Base-by-base conservation (phyloP, 2,329 filamentous ascomycete species). In the Ceratocystis colombiana region DNA sequence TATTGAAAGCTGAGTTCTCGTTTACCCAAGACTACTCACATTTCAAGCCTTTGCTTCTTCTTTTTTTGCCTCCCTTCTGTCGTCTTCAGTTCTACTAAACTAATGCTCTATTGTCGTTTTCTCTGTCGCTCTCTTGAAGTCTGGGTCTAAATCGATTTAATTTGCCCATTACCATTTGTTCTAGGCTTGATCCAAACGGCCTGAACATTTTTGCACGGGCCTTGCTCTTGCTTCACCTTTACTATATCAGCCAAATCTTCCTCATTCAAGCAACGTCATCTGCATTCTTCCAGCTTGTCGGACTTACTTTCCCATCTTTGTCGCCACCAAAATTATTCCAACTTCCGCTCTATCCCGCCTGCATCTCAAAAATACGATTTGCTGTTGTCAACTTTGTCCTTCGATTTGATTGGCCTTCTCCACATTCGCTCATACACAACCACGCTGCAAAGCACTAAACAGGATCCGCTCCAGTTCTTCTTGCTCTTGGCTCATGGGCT, bases 151-250 rank as follows among this genome's bases (percentile, higher is more conserved):
- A 2, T 41, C 37, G 10, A 15, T 41, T 41, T 41, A n/a, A 7
- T n/a, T 59, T 33, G 50, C 53, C 15, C 12, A 5, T 33, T 3
- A n/a, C 20, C 10, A n/a, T 25, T 59, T 30, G 30, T 37, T 8
- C 55, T n/a, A n/a, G 28, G 3, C 55, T 37, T 59, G 55, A 59
- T 59, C 55, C 55, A 33, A 30, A n/a, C 12, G 55, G 20, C 12
- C 33, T 59, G 55, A 33, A 59, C 30, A 37, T 59, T 59, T 59
- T 59, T 59, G 55, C 55, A 37, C 55, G 30, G 55, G 33, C 55
- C 55, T 41, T 5, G 37, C 37, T 41, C 37, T 41, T 59, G 55
- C 30, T 25, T 59, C 28, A 20, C 17, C 55, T 59, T 8, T n/a
- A 59, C 20, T 25, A 15, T 28, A 25, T 25, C 55, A 33, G 55